Evolutionary conservation across 2,329 filamentous ascomycete species (phyloP).

Genomic region (Sphaerulina musiva): DNA sequence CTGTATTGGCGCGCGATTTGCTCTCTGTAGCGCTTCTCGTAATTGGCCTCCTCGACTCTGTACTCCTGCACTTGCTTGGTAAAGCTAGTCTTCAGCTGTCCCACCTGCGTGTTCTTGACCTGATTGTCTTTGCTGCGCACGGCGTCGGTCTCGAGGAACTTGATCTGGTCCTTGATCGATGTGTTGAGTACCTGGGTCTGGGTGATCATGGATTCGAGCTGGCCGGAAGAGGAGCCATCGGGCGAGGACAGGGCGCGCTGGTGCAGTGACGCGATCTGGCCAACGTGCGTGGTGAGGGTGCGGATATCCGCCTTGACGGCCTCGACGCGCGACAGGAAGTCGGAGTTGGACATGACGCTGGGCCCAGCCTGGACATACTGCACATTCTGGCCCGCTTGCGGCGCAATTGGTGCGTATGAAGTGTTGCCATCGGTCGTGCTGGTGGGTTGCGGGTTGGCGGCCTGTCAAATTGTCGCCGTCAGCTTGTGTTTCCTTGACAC

Average conservation of each 20-base stretch:
- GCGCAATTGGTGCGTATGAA: constrained; percentile 31
- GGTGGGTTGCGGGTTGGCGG: constrained; percentile 1
- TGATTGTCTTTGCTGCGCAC: constrained; percentile 56
- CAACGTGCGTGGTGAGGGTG: constrained; percentile 59
- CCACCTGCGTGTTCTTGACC: constrained; percentile 64
- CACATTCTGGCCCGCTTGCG: constrained; percentile 46
- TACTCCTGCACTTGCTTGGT: constrained; percentile 65
- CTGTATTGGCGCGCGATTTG: constrained; percentile 74
- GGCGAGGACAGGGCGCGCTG: constrained; percentile 63
- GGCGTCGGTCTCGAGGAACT: constrained; percentile 64
- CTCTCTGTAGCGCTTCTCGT: constrained; percentile 65
- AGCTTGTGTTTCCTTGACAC: neutral
- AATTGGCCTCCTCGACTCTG: constrained; percentile 63
- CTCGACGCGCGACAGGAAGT: constrained; percentile 63
- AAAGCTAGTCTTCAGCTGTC: constrained; percentile 65
- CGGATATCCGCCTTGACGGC: constrained; percentile 62
- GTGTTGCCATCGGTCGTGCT: constrained; percentile 1
- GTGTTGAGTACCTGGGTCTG: constrained; percentile 67
- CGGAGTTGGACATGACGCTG: constrained; percentile 52
- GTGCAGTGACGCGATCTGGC: constrained; percentile 62
- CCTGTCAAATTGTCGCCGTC: neutral
- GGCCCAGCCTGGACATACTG: constrained; percentile 39
- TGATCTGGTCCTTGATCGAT: constrained; percentile 73
- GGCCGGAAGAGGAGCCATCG: constrained; percentile 47
- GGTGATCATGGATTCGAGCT: constrained; percentile 61